A percentile compares a stretch with the other conserved stretches of the same genome.
Evolutionary conservation across 2,329 filamentous ascomycete genomes (phyloP).

Genomic region (Rutstroemia sp.): DNA sequence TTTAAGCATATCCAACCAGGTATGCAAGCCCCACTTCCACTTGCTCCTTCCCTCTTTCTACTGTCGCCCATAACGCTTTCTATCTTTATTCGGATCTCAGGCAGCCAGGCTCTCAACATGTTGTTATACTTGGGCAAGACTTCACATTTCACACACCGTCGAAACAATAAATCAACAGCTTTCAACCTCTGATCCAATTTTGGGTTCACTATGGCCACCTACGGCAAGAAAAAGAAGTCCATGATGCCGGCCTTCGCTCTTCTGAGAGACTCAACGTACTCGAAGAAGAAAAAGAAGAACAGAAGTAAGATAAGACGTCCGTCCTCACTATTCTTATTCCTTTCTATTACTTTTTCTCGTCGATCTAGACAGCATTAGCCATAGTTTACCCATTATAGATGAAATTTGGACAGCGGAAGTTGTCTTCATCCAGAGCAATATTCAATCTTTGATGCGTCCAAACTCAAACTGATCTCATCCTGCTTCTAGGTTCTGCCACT

Average conservation of each 20-base stretch:
- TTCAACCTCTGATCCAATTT: background rate
- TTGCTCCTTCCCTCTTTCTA: too few species aligned
- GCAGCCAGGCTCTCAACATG: too few species aligned
- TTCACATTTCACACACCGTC: too few species aligned
- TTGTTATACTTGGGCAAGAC: too few species aligned
- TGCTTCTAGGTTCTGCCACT: background rate
- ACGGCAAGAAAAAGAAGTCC: conserved; percentile 19
- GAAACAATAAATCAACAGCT: background rate
- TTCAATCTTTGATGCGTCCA: background rate
- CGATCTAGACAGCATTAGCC: background rate
- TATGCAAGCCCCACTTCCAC: too few species aligned
- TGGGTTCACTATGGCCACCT: conserved; percentile 14
- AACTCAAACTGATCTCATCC: background rate
- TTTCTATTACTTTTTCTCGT: background rate
- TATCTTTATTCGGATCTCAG: too few species aligned
- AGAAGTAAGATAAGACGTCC: background rate
- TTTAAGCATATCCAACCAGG: too few species aligned
- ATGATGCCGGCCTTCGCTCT: conserved; percentile 18
- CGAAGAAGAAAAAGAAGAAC: background rate
- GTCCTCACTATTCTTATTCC: background rate
- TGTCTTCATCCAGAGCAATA: background rate
- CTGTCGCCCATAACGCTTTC: too few species aligned
- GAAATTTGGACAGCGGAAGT: background rate
- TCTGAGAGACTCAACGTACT: conserved; percentile 12
- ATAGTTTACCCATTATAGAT: background rate